Conservation (phyloP, 73 alveolate species). For the Loxodes magnus region DNA sequence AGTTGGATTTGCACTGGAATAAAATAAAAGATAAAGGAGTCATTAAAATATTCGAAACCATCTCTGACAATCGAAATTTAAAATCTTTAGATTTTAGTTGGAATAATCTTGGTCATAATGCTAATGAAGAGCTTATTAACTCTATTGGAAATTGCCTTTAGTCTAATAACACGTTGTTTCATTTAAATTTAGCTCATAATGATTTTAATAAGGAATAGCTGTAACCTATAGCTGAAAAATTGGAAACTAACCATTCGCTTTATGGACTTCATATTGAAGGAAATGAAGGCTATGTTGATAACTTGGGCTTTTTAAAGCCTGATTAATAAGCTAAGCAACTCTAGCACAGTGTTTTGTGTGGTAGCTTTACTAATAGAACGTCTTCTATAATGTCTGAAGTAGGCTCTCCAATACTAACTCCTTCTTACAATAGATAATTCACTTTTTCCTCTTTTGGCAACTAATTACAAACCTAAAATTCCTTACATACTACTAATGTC, state of each 20-base stretch:
- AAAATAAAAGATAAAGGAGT: slow-evolving; percentile 40
- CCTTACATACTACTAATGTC: neutral
- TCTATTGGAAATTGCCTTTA: slow-evolving; percentile 33
- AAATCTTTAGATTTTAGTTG: slow-evolving; percentile 3
- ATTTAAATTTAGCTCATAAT: slow-evolving; percentile 67
- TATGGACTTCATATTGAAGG: slow-evolving; percentile 81
- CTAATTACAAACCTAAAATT: neutral
- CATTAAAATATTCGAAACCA: neutral
- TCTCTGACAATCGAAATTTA: neutral
- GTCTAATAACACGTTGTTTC: slow-evolving; percentile 38
- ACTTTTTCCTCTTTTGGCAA: no score
- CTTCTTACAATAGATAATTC: no score
- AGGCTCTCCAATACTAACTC: no score
- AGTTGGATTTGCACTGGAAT: slow-evolving; percentile 46
- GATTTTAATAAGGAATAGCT: slow-evolving; percentile 36
- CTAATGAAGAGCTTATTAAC: neutral
- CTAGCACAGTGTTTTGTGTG: slow-evolving; percentile 4
- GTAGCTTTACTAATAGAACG: slow-evolving; percentile 3
- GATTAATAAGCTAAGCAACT: neutral
- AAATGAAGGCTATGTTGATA: slow-evolving; percentile 56
- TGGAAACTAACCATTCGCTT: slow-evolving; percentile 57
- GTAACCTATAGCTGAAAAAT: slow-evolving; percentile 30
- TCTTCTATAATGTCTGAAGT: no score
- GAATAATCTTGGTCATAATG: neutral
- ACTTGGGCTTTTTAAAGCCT: slow-evolving; percentile 59